Evolutionary conservation across 2,329 filamentous ascomycete genomes (phyloP), one percentile per base, ranked within the genome.

Genomic region (Aspergillus latus): DNA sequence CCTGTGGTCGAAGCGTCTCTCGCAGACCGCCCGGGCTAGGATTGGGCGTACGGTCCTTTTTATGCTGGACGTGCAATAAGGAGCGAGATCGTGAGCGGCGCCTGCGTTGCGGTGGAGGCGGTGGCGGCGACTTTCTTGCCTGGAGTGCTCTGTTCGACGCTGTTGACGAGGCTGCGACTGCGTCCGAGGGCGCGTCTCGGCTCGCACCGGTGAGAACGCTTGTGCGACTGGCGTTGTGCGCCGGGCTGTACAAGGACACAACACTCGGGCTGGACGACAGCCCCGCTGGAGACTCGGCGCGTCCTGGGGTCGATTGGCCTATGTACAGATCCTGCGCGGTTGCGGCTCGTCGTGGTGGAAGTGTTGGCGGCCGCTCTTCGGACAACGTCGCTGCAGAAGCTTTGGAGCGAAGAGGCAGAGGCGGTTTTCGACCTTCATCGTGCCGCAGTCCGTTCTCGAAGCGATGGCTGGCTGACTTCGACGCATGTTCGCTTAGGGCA

Each of bases 121-220:
- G 69, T 10, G 76, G 75, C 11, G 72, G 67, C 7, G 62, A 59
- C 46, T 64, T 74, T n/a, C 66, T 67, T 16, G 73, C 66, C 10
- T 76, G 75, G 10, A 73, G 69, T 32, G 72, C 73, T 46, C 72
- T 72, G 6, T 70, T 67, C 37, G 77, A 77, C 53, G 77, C 77
- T 2, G 79, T 60, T 34, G 77, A 79, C 9, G 77, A 78, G 15
- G 77, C 77, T 15, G 78, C 73, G 59, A 80, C 76, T 29, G 77
- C 77, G 65, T 78, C 72, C 11, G 76, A 77, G 2, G 77, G 68
- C 4, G 72, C 70, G 58, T 74, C 74, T 57, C 73, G 72, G 30
- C 60, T 64, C 62, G 72, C 65, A 9, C 67, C 61, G 40, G 54
- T 52, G 11, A 64, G 32, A 10, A 63, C 21, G 54, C 61, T 71